Percentiles rank a stretch among this genome's conserved stretches.
Evolutionary conservation across 2,329 filamentous ascomycete species (phyloP).

Genomic region (Botrytis paeoniae): DNA sequence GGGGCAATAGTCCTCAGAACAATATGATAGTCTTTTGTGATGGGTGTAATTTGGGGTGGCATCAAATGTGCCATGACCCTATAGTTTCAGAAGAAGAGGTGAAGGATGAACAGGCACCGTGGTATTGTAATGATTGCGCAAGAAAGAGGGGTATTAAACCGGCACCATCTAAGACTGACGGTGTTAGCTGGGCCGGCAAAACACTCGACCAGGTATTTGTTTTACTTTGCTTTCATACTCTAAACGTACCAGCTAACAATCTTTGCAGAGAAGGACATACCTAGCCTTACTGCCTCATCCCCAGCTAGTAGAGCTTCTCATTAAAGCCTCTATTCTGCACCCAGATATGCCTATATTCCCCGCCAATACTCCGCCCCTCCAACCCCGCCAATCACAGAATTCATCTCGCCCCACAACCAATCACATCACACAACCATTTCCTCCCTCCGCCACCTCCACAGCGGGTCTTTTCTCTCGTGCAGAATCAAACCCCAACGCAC

Average conservation of each 20-base stretch:
- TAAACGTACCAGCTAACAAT: constrained; percentile 22
- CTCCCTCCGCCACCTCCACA: constrained; percentile 36
- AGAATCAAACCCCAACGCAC: constrained; percentile 40
- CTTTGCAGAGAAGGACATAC: constrained; percentile 57
- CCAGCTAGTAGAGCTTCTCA: constrained; percentile 62
- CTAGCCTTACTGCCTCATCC: constrained; percentile 58
- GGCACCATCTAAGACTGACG: constrained; percentile 33
- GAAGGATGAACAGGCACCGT: constrained; percentile 62
- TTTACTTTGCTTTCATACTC: not conserved
- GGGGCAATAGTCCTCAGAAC: constrained; percentile 66
- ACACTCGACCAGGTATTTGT: constrained; percentile 42
- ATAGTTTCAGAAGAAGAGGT: constrained; percentile 69
- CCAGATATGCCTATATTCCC: constrained; percentile 66
- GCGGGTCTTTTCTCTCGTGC: constrained; percentile 39
- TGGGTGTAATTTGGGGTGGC: constrained; percentile 75
- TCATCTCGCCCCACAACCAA: constrained; percentile 27
- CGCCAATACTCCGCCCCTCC: constrained; percentile 22
- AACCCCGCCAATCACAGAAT: constrained; percentile 17
- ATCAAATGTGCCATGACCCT: constrained; percentile 78
- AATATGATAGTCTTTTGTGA: constrained; percentile 88
- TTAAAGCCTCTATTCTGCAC: constrained; percentile 58
- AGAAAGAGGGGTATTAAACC: constrained; percentile 47
- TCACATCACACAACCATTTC: constrained; percentile 34
- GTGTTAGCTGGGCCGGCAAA: constrained; percentile 36
- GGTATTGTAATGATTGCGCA: constrained; percentile 66